A percentile compares a stretch with the other conserved stretches of the same genome.
Conservation (phyloP, 2,329 filamentous ascomycete genomes). For the Talaromyces sp. region DNA sequence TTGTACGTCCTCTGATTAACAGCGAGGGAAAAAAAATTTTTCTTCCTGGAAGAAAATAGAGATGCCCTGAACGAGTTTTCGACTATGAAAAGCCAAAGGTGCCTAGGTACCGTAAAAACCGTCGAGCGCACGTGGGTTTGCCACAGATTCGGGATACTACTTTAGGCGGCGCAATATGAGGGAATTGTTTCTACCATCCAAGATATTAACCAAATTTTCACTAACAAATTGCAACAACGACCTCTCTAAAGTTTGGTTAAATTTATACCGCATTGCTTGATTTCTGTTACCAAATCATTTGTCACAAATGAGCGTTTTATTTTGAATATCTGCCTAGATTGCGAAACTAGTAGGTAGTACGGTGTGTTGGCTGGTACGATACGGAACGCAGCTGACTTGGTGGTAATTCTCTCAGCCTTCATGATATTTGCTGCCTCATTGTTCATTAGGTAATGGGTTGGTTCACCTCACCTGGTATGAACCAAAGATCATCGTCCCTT, state of each 20-base stretch:
- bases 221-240: too few relatives aligned
- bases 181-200: conserved; percentile 11
- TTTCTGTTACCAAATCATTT: background rate
- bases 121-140: background rate
- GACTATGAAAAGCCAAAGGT: too few relatives aligned
- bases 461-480: background rate
- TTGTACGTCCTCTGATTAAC: too few relatives aligned
- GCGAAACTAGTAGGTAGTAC: background rate
- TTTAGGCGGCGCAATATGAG: background rate
- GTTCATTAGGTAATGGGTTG: background rate
- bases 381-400: background rate
- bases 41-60: too few relatives aligned
- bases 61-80: too few relatives aligned
- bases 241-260: background rate
- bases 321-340: background rate
- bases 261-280: too few relatives aligned
- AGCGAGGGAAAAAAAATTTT: too few relatives aligned
- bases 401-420: background rate
- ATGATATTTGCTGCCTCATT: background rate
- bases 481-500: background rate
- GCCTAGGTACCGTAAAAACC: too few relatives aligned
- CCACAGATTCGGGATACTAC: background rate
- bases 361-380: background rate
- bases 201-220: background rate
- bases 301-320: background rate